Conservation (phyloP, 2,329 filamentous ascomycete genomes). For the Pseudogymnoascus verrucosus region DNA sequence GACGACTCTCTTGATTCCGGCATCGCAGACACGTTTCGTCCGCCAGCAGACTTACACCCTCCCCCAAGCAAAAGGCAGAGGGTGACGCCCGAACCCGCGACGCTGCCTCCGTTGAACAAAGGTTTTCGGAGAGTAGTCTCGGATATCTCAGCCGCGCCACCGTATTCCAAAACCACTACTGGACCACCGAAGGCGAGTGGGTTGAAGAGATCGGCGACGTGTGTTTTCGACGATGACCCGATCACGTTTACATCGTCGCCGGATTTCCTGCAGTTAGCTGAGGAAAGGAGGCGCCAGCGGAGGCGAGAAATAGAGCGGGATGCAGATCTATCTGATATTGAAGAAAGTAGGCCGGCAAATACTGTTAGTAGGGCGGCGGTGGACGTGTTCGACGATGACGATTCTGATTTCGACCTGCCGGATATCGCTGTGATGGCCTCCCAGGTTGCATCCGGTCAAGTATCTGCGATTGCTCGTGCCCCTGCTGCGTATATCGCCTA, state of each 20-base stretch:
- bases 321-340: slow-evolving; percentile 5
- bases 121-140: slow-evolving; percentile 22
- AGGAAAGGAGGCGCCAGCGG: slow-evolving; percentile 9
- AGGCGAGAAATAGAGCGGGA: slow-evolving; percentile 13
- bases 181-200: slow-evolving; percentile 16
- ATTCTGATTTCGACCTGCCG: slow-evolving; percentile 17
- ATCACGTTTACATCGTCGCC: slow-evolving; percentile 26
- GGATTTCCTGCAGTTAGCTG: slow-evolving; percentile 17
- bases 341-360: neutral
- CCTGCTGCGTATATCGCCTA: slow-evolving; percentile 12
- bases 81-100: neutral
- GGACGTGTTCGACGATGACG: neutral
- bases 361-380: neutral
- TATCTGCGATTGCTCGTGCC: slow-evolving; percentile 1
- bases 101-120: neutral
- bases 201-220: slow-evolving; percentile 30
- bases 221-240: slow-evolving; percentile 20
- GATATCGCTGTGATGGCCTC: slow-evolving; percentile 12
- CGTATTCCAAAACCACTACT: slow-evolving; percentile 17
- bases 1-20: neutral
- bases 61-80: slow-evolving; percentile 10
- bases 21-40: neutral
- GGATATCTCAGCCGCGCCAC: slow-evolving; percentile 31
- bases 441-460: neutral
- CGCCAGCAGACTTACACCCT: neutral